A percentile compares a stretch with the other conserved stretches of the same genome.
phyloP scores from a whole-genome alignment of 768 basidiomycete genomes.

The Lactarius sp. region DNA sequence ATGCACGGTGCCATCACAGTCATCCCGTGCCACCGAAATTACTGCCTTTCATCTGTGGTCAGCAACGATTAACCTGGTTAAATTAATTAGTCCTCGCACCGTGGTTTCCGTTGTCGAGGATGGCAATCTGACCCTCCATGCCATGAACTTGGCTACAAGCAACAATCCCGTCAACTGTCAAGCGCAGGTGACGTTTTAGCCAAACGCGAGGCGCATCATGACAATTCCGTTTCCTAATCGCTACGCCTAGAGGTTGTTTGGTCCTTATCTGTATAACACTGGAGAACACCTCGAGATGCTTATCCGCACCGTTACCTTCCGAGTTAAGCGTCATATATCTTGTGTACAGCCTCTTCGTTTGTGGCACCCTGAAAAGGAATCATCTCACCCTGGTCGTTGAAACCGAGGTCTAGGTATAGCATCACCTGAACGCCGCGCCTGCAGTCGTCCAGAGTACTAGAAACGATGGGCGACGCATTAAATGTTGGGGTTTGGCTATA shows the following conservation, averaged over 20 bases:
- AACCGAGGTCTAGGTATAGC: constrained; percentile 56
- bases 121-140: constrained; percentile 61
- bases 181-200: not conserved
- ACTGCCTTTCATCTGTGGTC: no score
- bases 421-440: constrained; percentile 55
- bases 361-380: constrained; percentile 62
- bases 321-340: constrained; percentile 49
- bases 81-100: constrained; percentile 31
- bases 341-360: constrained; percentile 61
- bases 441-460: constrained; percentile 55
- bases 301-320: constrained; percentile 39
- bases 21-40: no score
- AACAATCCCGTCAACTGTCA: constrained; percentile 2
- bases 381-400: constrained; percentile 50
- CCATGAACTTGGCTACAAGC: constrained; percentile 54
- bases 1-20: no score
- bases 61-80: no score
- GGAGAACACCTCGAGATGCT: constrained; percentile 45
- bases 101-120: constrained; percentile 69
- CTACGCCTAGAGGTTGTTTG: constrained; percentile 60
- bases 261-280: constrained; percentile 57
- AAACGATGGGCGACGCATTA: constrained; percentile 59
- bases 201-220: constrained; percentile 40
- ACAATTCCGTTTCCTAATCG: constrained; percentile 63
- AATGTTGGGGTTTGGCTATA: constrained; percentile 64